phyloP scores from a whole-genome alignment of 2,329 filamentous ascomycete species.

The Nigrospora osmanthi region DNA sequence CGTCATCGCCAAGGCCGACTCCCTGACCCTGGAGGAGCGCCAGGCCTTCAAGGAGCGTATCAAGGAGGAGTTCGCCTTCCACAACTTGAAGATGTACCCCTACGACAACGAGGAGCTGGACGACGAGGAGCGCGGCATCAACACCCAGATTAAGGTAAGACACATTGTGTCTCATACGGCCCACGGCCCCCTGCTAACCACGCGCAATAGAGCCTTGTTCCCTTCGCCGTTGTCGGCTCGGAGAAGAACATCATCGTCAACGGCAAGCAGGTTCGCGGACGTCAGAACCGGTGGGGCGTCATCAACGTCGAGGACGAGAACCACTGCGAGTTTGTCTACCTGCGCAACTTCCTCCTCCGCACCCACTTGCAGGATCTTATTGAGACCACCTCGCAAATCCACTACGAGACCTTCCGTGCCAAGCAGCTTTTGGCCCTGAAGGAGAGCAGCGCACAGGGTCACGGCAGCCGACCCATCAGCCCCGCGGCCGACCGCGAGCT shows the following conservation, averaged over 20 bases:
- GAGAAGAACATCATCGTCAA: slow-evolving; percentile 97
- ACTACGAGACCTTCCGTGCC: slow-evolving; percentile 99
- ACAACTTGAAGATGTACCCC: slow-evolving; percentile 99
- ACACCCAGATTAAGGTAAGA: slow-evolving; percentile 89
- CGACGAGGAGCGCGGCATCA: slow-evolving; percentile 88
- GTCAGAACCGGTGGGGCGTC: slow-evolving; percentile 98
- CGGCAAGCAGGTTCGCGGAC: slow-evolving; percentile 93
- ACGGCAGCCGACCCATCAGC: slow-evolving; percentile 86
- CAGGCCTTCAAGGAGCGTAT: slow-evolving; percentile 97
- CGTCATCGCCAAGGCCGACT: slow-evolving; percentile 97
- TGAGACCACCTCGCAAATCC: slow-evolving; percentile 98
- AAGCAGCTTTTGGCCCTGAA: slow-evolving; percentile 97
- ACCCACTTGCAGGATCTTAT: slow-evolving; percentile 98
- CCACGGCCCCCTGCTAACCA: slow-evolving; percentile 21
- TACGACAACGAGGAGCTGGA: slow-evolving; percentile 99
- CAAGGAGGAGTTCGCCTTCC: slow-evolving; percentile 99
- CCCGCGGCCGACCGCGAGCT: slow-evolving; percentile 90
- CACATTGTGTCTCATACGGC: not conserved
- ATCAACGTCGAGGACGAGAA: slow-evolving; percentile 99
- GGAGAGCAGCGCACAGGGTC: slow-evolving; percentile 86
- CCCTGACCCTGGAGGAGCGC: slow-evolving; percentile 90
- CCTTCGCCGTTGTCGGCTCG: slow-evolving; percentile 95
- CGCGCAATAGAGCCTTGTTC: slow-evolving; percentile 67
- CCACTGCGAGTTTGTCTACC: slow-evolving; percentile 98
- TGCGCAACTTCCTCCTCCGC: slow-evolving; percentile 96